Evolutionary conservation across 208 protist species (phyloP), one percentile per base, ranked within the genome.

Genomic region (Acanthamoeba lenticulata): DNA sequence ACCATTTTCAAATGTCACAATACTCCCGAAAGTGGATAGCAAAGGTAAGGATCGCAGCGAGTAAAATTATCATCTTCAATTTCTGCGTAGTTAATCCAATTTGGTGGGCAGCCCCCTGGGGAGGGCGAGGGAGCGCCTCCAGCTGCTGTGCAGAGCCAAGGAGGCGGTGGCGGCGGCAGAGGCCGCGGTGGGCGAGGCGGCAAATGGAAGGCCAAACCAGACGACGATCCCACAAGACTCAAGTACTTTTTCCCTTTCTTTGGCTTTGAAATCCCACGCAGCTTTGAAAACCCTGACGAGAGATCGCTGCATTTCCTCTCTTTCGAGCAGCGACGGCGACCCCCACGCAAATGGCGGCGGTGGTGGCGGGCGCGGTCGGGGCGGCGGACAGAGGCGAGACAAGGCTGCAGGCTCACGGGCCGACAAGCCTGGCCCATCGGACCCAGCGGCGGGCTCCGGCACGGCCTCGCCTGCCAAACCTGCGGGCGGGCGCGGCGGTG

Each of bases 361-460:
- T 40, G 32, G 42, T 32, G 72, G 72, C 13, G 72, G 72, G 49
- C 40, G 72, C 21, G 72, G n/a, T n/a, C n/a, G n/a, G n/a, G n/a
- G n/a, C n/a, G n/a, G n/a, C n/a, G n/a, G n/a, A 83, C 36, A 83
- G 15, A 83, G 72, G 72, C 44, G 21, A n/a, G 72, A 83, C n/a
- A n/a, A n/a, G n/a, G n/a, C n/a, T n/a, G n/a, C n/a, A n/a, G n/a
- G n/a, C n/a, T n/a, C n/a, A n/a, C n/a, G n/a, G n/a, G n/a, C n/a
- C n/a, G n/a, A n/a, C n/a, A n/a, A n/a, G n/a, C n/a, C n/a, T n/a
- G n/a, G n/a, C n/a, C n/a, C n/a, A n/a, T n/a, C n/a, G n/a, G n/a
- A n/a, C n/a, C n/a, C n/a, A n/a, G n/a, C n/a, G n/a, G n/a, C n/a
- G n/a, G n/a, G n/a, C n/a, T n/a, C n/a, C n/a, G n/a, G n/a, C n/a